Conservation (phyloP, 1,284 basidiomycete genomes). For the Apiotrichum veenhuisii region DNA sequence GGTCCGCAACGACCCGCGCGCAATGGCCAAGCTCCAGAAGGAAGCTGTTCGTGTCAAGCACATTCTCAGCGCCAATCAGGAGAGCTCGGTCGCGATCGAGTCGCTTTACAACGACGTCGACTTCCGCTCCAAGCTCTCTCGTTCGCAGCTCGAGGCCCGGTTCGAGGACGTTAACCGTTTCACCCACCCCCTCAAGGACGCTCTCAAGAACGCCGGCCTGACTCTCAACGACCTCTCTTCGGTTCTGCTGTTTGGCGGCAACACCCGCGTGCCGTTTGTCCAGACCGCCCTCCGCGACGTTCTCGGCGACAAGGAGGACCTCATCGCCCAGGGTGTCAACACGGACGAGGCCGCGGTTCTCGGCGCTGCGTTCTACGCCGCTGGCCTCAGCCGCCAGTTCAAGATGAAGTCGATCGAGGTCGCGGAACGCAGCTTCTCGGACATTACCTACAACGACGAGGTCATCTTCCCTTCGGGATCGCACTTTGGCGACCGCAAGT, state of each 20-base stretch:
- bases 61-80: slow-evolving; percentile 87
- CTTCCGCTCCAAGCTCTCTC: slow-evolving; percentile 71
- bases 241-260: slow-evolving; percentile 86
- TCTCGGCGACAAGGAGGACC: slow-evolving; percentile 68
- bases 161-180: slow-evolving; percentile 58
- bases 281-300: slow-evolving; percentile 71
- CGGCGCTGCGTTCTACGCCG: slow-evolving; percentile 89
- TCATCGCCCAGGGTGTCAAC: slow-evolving; percentile 91
- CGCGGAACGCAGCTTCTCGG: slow-evolving; percentile 65
- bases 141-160: slow-evolving; percentile 70
- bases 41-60: slow-evolving; percentile 89
- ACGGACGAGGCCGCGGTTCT: slow-evolving; percentile 95
- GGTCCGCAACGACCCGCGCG: slow-evolving; percentile 62
- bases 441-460: slow-evolving; percentile 44
- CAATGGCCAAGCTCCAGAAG: slow-evolving; percentile 89
- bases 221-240: slow-evolving; percentile 68
- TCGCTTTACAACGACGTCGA: slow-evolving; percentile 86
- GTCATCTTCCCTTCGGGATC: slow-evolving; percentile 70
- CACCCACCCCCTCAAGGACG: slow-evolving; percentile 70
- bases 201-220: slow-evolving; percentile 66
- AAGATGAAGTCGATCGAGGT: slow-evolving; percentile 92
- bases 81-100: slow-evolving; percentile 72
- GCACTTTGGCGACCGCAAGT: slow-evolving; percentile 74
- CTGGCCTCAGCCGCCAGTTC: slow-evolving; percentile 82
- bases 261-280: slow-evolving; percentile 85